Evolutionary conservation across 1,284 basidiomycete genomes (phyloP).

Genomic region (Boletellus deceptivus): DNA sequence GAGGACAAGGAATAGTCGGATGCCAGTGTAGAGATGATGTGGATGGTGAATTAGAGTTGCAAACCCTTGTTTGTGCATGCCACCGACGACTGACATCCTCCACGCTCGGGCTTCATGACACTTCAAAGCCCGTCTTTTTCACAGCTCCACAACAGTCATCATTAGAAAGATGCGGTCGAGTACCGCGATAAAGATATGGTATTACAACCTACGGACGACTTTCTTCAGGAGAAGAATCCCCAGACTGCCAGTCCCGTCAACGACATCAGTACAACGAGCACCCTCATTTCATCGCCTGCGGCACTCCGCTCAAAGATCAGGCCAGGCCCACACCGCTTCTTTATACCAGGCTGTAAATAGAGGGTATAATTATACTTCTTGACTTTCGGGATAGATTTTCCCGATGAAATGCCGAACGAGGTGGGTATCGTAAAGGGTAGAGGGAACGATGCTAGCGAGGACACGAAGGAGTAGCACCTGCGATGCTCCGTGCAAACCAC

Average conservation of each 20-base stretch:
- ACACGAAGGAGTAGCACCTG: constrained; percentile 38
- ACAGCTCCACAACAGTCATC: too few relatives aligned
- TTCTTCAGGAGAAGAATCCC: constrained; percentile 40
- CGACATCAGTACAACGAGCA: constrained; percentile 55
- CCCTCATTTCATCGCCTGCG: constrained; percentile 67
- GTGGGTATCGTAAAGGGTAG: constrained; percentile 37
- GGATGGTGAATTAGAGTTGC: neutral
- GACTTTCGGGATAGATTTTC: constrained; percentile 3
- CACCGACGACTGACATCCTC: too few relatives aligned
- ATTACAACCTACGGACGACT: neutral
- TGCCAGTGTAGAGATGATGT: constrained; percentile 35
- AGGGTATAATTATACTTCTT: constrained; percentile 25
- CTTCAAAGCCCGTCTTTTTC: too few relatives aligned
- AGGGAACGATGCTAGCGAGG: constrained; percentile 36
- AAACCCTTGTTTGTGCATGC: constrained; percentile 17
- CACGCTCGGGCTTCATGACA: too few relatives aligned
- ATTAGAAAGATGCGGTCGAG: too few relatives aligned
- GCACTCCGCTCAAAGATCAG: constrained; percentile 56
- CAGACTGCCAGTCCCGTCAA: constrained; percentile 56
- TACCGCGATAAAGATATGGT: too few relatives aligned
- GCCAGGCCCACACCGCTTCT: constrained; percentile 37
- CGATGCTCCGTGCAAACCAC: constrained; percentile 48
- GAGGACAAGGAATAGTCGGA: constrained; percentile 39
- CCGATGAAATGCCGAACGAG: constrained; percentile 34
- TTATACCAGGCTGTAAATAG: constrained; percentile 28